Base-by-base conservation (phyloP, 1,284 basidiomycete species). In the Termitomyces sp. region DNA sequence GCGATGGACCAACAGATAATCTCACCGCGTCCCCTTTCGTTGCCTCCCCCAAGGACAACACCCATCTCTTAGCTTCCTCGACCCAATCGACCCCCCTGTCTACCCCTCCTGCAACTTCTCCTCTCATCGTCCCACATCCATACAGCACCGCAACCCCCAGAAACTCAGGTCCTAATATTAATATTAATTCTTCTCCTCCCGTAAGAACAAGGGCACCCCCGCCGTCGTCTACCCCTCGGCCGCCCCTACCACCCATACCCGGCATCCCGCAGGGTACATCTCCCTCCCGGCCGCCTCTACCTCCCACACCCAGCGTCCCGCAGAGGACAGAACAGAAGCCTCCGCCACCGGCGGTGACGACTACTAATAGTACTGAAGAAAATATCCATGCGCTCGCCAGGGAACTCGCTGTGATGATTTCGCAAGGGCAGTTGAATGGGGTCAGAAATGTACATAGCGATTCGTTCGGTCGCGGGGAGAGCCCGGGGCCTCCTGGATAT, bases 331-430 rank as follows among this genome's bases (percentile, higher is more conserved):
- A 59, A 26, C 49, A 54, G 12, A 57, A 59, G 40, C 24, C 47
- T 28, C 48, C 47, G 17, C 33, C 34, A 7, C 31, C 39, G 4
- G 10, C 17, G 7, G 13, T 39, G 1, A 39, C 40, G 19, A n/a
- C n/a, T n/a, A 13, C 8, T 12, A 19, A 28, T 28, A 10, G 19
- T 17, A 24, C 40, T 34, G 10, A 30, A 31, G 36, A 33, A 24
- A 60, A 69, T 54, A 65, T 71, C 6, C 62, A 67, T 15, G 54
- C 64, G 5, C 61, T 72, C 10, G 70, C 70, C 19, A 65, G 63
- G 47, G 67, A 71, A 56, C 69, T 71, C 6, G 68, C 66, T 8
- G 62, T 57, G 5, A 60, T 70, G 28, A 57, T 70, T 30, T 58
- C 64, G 56, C 60, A 62, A 36, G 59, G 52, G 8, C 48, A 52